Percentiles rank a stretch among this genome's conserved stretches.
phyloP scores from a whole-genome alignment of 306 rosid genomes.

The Sicyos edulis region DNA sequence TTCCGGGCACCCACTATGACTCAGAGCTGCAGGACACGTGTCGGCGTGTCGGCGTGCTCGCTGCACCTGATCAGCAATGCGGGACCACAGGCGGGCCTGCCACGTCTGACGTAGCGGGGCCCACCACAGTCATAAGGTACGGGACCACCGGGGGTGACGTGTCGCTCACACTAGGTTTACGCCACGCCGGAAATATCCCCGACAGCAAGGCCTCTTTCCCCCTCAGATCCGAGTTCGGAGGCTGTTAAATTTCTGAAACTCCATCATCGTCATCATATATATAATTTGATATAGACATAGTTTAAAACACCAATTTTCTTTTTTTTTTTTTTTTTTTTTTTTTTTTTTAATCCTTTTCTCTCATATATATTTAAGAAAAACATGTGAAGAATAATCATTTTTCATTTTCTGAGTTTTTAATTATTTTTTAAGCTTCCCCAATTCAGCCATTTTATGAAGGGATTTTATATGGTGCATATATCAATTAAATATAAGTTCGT shows the following conservation, averaged over 20 bases:
- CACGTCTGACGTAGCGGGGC: constrained; percentile 37
- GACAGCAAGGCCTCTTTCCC: constrained; percentile 61
- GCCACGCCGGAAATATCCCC: constrained; percentile 83
- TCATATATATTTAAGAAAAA: not conserved
- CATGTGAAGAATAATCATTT: constrained; percentile 12
- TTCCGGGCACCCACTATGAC: constrained; percentile 22
- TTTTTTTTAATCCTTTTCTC: not conserved
- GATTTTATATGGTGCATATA: not conserved
- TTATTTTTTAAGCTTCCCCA: not conserved
- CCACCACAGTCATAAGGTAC: constrained; percentile 68
- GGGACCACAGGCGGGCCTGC: constrained; percentile 62
- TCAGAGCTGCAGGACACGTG: constrained; percentile 44
- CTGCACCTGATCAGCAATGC: constrained; percentile 34
- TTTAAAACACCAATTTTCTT: not conserved
- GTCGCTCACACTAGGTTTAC: constrained; percentile 95
- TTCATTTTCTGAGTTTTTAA: not conserved
- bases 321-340: not conserved
- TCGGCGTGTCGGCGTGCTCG: constrained; percentile 45
- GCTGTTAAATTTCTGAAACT: constrained; percentile 31
- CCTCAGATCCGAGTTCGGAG: constrained; percentile 63
- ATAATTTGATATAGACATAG: constrained; percentile 19
- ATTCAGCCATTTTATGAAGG: constrained; percentile 3
- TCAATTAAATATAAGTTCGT: constrained; percentile 1
- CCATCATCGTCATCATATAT: not conserved
- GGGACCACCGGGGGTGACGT: constrained; percentile 92